Conservation (phyloP, 2,329 filamentous ascomycete species). For the Curvularia spicifera region DNA sequence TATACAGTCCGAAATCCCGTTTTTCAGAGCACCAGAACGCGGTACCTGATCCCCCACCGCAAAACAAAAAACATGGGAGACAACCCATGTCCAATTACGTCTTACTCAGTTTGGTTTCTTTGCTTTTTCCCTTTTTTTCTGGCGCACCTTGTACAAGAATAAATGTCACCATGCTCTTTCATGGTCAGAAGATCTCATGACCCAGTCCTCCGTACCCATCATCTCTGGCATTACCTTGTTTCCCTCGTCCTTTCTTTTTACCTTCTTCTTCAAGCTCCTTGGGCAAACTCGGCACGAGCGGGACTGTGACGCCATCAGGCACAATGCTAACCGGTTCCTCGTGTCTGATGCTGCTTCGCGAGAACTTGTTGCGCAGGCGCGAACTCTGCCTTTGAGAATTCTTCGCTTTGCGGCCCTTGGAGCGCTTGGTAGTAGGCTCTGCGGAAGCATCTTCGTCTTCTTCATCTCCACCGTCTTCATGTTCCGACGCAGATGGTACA, state of each 20-base stretch:
- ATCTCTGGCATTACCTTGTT: slow-evolving; percentile 22
- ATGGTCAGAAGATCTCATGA: slow-evolving; percentile 47
- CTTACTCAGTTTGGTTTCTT: neutral
- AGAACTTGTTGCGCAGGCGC: slow-evolving; percentile 25
- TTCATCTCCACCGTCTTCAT: slow-evolving; percentile 1
- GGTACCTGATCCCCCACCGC: neutral
- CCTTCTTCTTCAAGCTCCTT: slow-evolving; percentile 30
- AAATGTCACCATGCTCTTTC: neutral
- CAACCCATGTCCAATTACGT: neutral
- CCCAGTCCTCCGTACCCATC: slow-evolving; percentile 45
- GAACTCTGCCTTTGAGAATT: slow-evolving; percentile 13
- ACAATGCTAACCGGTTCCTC: slow-evolving; percentile 33
- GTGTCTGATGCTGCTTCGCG: slow-evolving; percentile 21
- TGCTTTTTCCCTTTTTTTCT: neutral
- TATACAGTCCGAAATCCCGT: neutral
- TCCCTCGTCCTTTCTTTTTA: slow-evolving; percentile 18
- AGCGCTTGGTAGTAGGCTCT: slow-evolving; percentile 24
- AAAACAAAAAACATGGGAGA: neutral
- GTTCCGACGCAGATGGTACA: slow-evolving; percentile 23
- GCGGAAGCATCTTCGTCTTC: neutral
- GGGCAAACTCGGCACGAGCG: slow-evolving; percentile 26
- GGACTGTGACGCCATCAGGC: slow-evolving; percentile 35
- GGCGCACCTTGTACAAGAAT: neutral
- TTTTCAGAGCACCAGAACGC: neutral
- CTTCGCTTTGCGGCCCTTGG: slow-evolving; percentile 22